phyloP scores from a whole-genome alignment of 169 alveolate genomes.

The Perkinsus chesapeaki region DNA sequence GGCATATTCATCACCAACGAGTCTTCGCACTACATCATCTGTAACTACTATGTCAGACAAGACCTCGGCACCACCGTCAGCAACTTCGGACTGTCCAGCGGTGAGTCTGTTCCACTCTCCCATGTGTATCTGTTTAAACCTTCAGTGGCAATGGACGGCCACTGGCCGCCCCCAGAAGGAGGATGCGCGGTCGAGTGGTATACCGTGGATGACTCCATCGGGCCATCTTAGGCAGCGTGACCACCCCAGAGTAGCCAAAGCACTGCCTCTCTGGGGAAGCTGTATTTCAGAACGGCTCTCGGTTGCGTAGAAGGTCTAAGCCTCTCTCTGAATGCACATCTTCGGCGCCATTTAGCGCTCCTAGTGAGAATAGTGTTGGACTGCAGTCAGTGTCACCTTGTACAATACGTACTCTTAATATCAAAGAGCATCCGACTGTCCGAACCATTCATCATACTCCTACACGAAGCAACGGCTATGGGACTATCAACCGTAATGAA shows the following conservation, averaged over 20 bases:
- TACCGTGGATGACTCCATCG: neutral
- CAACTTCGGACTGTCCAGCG: neutral
- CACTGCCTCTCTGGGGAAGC: no score
- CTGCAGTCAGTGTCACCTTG: neutral
- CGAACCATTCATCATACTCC: neutral
- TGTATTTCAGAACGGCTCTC: neutral
- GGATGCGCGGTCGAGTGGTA: neutral
- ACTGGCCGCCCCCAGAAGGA: neutral
- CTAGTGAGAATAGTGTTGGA: neutral
- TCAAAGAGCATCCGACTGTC: neutral
- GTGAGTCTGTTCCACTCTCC: neutral
- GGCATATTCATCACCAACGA: neutral
- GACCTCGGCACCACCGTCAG: neutral
- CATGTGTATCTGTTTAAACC: neutral
- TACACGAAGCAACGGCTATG: neutral
- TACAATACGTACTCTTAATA: neutral
- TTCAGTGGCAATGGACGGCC: neutral
- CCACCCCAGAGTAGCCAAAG: neutral
- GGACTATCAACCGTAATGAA: no score
- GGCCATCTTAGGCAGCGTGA: neutral
- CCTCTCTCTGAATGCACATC: neutral
- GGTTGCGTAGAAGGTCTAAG: neutral
- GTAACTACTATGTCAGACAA: neutral
- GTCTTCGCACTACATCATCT: neutral
- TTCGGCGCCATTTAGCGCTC: neutral